Evolutionary conservation across 768 basidiomycete species (phyloP).

Genomic region (Trametes meyenii): DNA sequence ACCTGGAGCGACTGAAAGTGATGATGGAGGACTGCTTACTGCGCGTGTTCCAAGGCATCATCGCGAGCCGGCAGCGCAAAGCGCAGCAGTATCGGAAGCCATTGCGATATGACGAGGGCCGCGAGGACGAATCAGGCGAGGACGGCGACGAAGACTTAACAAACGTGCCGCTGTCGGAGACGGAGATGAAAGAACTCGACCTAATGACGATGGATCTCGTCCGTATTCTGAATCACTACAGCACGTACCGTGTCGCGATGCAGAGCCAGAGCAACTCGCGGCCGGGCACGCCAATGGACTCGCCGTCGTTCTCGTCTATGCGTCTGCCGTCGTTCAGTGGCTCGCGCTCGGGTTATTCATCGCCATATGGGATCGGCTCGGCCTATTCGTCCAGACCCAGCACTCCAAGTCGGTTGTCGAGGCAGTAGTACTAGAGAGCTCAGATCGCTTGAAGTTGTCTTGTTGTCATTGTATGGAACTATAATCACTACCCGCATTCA

Average conservation of each 20-base stretch:
- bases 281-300: slow-evolving; percentile 65
- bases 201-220: slow-evolving; percentile 75
- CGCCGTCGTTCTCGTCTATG: slow-evolving; percentile 45
- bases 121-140: slow-evolving; percentile 59
- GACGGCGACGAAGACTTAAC: slow-evolving; percentile 49
- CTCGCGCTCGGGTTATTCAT: slow-evolving; percentile 61
- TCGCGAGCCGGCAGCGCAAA: slow-evolving; percentile 37
- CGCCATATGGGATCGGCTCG: slow-evolving; percentile 47
- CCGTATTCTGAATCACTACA: slow-evolving; percentile 69
- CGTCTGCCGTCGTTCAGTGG: slow-evolving; percentile 40
- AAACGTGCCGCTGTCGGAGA: slow-evolving; percentile 58
- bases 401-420: slow-evolving; percentile 56
- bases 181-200: slow-evolving; percentile 78
- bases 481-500: slow-evolving; percentile 7
- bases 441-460: background rate
- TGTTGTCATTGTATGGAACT: slow-evolving; percentile 15
- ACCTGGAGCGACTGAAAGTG: slow-evolving; percentile 78
- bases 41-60: slow-evolving; percentile 87
- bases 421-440: slow-evolving; percentile 1
- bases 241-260: slow-evolving; percentile 58
- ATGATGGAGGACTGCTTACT: slow-evolving; percentile 84
- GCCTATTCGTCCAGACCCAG: slow-evolving; percentile 58
- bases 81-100: slow-evolving; percentile 39
- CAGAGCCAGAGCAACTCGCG: slow-evolving; percentile 66
- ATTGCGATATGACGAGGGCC: slow-evolving; percentile 41